These are phyloP conservation scores for Senna siamea DNA, from an alignment of 306 rosid species.

Conservation along the genomic window DNA sequence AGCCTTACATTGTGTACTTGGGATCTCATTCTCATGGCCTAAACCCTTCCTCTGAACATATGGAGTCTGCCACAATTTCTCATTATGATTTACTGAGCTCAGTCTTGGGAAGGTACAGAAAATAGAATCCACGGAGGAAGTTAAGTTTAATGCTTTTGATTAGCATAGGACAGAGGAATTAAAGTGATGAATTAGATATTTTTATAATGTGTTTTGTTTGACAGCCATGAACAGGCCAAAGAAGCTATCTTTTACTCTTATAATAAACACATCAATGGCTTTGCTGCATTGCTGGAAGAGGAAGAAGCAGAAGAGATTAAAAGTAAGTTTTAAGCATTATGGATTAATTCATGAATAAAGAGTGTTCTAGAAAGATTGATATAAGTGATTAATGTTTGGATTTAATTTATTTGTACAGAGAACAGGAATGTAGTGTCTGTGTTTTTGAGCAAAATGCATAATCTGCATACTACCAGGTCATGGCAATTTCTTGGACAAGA, in stretches of 20 bases:
- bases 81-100: slow-evolving; percentile 40
- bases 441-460: slow-evolving; percentile 57
- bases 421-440: slow-evolving; percentile 57
- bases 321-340: slow-evolving; percentile 42
- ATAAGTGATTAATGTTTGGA: neutral
- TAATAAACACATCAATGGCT: no score
- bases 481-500: slow-evolving; percentile 69
- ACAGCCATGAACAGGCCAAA: slow-evolving; percentile 42
- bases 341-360: no score
- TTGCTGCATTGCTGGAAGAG: slow-evolving; percentile 51
- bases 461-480: slow-evolving; percentile 65
- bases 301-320: slow-evolving; percentile 49
- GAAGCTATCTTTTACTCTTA: no score
- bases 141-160: no score
- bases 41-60: slow-evolving; percentile 37
- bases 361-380: no score
- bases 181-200: neutral
- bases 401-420: slow-evolving; percentile 17
- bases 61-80: slow-evolving; percentile 45
- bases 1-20: slow-evolving; percentile 34
- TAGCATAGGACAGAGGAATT: no score
- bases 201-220: neutral
- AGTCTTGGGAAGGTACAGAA: slow-evolving; percentile 39
- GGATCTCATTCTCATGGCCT: slow-evolving; percentile 45
- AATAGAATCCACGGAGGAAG: neutral